phyloP scores from a whole-genome alignment of 345 rosid species.

The Cardamine occulta region DNA sequence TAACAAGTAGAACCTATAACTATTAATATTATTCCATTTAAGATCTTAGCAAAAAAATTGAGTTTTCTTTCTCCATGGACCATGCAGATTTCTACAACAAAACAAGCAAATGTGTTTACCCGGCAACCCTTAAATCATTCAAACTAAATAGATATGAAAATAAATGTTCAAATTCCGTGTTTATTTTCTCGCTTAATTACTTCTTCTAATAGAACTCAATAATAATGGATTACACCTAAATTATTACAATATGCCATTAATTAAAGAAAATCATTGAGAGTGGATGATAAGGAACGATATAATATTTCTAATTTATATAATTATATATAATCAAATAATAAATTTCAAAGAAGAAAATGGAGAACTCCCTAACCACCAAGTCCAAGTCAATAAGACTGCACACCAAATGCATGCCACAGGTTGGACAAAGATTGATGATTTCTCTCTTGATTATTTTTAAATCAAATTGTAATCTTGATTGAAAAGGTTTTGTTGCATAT shows the following conservation, averaged over 20 bases:
- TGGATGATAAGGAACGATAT: neutral
- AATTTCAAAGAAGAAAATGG: conserved; percentile 21
- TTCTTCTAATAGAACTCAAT: conserved; percentile 19
- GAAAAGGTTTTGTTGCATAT: neutral
- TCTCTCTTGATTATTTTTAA: conserved; percentile 18
- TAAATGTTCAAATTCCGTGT: neutral
- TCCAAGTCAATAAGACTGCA: conserved; percentile 37
- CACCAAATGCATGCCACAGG: conserved; percentile 44
- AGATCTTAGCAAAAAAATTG: neutral
- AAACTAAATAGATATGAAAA: neutral
- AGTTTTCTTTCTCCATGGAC: neutral
- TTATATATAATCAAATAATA: conserved; percentile 7
- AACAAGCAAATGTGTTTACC: neutral
- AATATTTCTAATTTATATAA: neutral
- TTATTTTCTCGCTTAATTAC: neutral
- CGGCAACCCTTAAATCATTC: neutral
- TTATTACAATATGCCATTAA: conserved; percentile 8
- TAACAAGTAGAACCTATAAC: neutral
- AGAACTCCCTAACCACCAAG: conserved; percentile 43
- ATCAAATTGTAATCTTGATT: neutral
- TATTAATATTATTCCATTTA: conserved; percentile 19
- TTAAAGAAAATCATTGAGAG: neutral
- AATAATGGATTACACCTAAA: conserved; percentile 24
- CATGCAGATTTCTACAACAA: neutral
- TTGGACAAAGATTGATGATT: conserved; percentile 36